These are phyloP conservation scores for Starmera pachycereana DNA, from an alignment of 805 yeast species.

Conservation along the genomic window DNA sequence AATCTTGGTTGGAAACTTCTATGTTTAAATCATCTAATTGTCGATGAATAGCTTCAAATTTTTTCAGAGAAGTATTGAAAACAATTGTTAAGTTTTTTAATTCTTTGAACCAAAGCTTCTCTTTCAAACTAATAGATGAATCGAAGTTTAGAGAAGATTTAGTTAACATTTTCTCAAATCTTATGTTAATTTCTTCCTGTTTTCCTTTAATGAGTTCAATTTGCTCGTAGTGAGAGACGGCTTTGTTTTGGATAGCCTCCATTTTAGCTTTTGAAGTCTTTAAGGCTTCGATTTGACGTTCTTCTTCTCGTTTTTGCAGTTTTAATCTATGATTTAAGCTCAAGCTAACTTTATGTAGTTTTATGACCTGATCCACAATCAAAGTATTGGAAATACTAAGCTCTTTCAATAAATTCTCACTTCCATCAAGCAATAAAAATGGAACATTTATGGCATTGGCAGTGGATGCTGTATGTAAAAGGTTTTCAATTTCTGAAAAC, in stretches of 20 bases:
- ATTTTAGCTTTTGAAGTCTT: slow-evolving; percentile 9
- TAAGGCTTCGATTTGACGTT: slow-evolving; percentile 26
- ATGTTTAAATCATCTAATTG: slow-evolving; percentile 19
- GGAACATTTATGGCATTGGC: neutral
- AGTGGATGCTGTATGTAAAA: neutral
- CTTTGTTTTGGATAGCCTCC: no score
- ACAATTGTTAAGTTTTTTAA: slow-evolving; percentile 21
- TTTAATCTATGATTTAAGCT: slow-evolving; percentile 24
- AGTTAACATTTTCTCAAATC: slow-evolving; percentile 20
- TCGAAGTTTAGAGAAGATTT: slow-evolving; percentile 16
- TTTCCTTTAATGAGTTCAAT: slow-evolving; percentile 17
- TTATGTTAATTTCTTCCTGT: slow-evolving; percentile 22
- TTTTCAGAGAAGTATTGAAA: slow-evolving; percentile 23
- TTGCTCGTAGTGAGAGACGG: slow-evolving; percentile 1
- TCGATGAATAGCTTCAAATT: slow-evolving; percentile 17
- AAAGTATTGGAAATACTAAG: neutral
- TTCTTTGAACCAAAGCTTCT: slow-evolving; percentile 36
- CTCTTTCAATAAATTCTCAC: neutral
- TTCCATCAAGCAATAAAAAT: neutral
- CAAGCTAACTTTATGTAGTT: slow-evolving; percentile 24
- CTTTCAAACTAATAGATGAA: slow-evolving; percentile 27
- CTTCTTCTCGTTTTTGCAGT: slow-evolving; percentile 31
- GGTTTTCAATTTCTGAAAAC: neutral
- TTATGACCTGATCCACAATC: slow-evolving; percentile 5
- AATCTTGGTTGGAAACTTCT: slow-evolving; percentile 13